Evolutionary conservation across 495 filamentous ascomycete species (phyloP).

Genomic region (Aspergillus conjunctus): DNA sequence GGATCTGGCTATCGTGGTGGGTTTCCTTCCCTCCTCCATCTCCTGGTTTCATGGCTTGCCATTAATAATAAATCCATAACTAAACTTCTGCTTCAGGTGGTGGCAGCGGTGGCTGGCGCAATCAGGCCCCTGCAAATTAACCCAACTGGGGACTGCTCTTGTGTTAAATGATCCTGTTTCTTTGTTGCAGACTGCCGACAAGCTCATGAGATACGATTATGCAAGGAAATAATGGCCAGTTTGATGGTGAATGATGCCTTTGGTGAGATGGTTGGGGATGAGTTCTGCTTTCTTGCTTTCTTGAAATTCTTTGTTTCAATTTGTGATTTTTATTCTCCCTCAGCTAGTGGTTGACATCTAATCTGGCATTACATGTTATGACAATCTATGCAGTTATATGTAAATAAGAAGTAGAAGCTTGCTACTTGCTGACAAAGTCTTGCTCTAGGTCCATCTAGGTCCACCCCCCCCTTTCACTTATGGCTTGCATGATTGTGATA

Average conservation of each 20-base stretch:
- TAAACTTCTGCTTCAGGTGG: conserved; percentile 28
- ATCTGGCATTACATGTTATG: conserved; percentile 16
- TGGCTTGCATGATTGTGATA: neutral
- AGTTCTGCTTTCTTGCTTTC: conserved; percentile 11
- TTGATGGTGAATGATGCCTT: conserved; percentile 23
- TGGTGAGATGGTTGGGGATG: conserved; percentile 18
- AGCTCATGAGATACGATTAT: conserved; percentile 20
- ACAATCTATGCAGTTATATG: conserved; percentile 8
- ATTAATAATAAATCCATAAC: neutral
- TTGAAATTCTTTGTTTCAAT: conserved; percentile 14
- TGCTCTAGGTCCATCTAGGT: neutral
- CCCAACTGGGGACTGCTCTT: neutral
- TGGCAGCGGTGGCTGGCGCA: conserved; percentile 30
- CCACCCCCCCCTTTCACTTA: neutral
- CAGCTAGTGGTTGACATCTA: conserved; percentile 24
- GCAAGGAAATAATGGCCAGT: conserved; percentile 21
- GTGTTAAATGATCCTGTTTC: neutral
- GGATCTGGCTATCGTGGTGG: conserved; percentile 30
- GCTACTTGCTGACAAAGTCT: conserved; percentile 3
- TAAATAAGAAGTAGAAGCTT: conserved; percentile 15
- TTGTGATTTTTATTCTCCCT: conserved; percentile 11
- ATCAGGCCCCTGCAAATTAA: conserved; percentile 5
- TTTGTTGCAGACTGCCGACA: conserved; percentile 19
- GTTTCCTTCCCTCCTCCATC: conserved; percentile 24
- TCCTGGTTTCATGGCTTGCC: neutral